Evolutionary conservation across 78 protist species (phyloP).

Genomic region (Dictyostelium brefeldianum): DNA sequence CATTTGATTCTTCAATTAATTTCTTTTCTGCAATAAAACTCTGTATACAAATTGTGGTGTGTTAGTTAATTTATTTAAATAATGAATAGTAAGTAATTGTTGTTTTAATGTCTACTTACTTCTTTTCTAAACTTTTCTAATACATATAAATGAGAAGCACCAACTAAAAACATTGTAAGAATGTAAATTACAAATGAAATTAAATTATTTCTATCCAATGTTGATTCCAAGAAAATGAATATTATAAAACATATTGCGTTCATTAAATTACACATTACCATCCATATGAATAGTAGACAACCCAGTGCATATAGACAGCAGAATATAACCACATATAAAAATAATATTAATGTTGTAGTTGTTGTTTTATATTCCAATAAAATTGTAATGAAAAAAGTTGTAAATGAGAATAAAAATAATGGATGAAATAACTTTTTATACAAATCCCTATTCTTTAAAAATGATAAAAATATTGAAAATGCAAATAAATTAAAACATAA

Average conservation of each 20-base stretch:
- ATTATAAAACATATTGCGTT: slow-evolving; percentile 51
- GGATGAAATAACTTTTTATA: slow-evolving; percentile 68
- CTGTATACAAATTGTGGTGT: background rate
- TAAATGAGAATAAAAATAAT: slow-evolving; percentile 62
- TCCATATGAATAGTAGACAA: slow-evolving; percentile 67
- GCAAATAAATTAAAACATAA: slow-evolving; percentile 77
- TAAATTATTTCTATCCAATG: slow-evolving; percentile 27
- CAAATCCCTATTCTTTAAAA: slow-evolving; percentile 34
- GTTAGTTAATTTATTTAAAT: no score
- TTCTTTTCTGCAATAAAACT: slow-evolving; percentile 68
- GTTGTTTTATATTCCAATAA: slow-evolving; percentile 50
- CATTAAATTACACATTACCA: slow-evolving; percentile 61
- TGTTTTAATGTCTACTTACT: no score
- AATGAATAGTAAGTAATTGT: no score
- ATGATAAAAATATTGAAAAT: slow-evolving; percentile 66
- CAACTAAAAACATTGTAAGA: slow-evolving; percentile 50
- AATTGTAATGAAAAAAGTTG: slow-evolving; percentile 59
- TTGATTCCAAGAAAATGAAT: slow-evolving; percentile 46
- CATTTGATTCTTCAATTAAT: slow-evolving; percentile 35
- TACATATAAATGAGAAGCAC: slow-evolving; percentile 66
- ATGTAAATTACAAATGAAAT: slow-evolving; percentile 55
- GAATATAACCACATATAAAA: slow-evolving; percentile 48
- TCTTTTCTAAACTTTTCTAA: slow-evolving; percentile 82
- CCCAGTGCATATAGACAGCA: slow-evolving; percentile 67
- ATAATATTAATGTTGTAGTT: slow-evolving; percentile 53